Evolutionary conservation across 768 basidiomycete genomes (phyloP), one percentile per base, ranked within the genome.

Genomic region (Gloeophyllum trabeum): DNA sequence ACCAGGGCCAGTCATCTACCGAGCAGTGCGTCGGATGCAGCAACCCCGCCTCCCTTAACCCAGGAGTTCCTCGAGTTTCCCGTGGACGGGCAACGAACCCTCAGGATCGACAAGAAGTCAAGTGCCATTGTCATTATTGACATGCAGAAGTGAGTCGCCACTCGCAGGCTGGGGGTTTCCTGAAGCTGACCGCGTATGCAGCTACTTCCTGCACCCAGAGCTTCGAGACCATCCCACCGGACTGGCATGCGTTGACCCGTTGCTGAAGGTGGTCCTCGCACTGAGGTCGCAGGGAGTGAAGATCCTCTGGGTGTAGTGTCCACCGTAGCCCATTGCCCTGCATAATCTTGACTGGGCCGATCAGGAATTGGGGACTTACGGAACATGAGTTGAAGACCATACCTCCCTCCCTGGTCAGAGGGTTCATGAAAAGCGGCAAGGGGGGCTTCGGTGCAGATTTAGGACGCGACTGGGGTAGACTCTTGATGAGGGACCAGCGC

Each of bases 351-450:
- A 48, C 18, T 43, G 30, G 30, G n/a, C 20, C 37, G 21, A 36
- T 14, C 49, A 82, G 78, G 5, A 82, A 81, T 52, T 83, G 80
- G 80, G 80, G 80, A 21, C 62, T 82, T n/a, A 80, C 78, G 4
- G 69, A 74, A 5, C 67, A 71, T 46, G 80, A 81, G 47, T 62
- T 81, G 19, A 59, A 64, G 39, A 80, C 75, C 4, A 66, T 82
- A 25, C 76, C 79, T 3, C 78, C 80, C 14, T 61, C 77, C 6
- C 67, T 78, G 22, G 56, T 65, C n/a, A 72, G 76, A 23, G 66
- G 70, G 7, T 76, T 78, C 56, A 61, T 57, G 51, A 72, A 71
- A 56, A 58, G 61, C 45, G 67, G 65, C 10, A 53, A 61, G 4
- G 66, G 66, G 6, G 71, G 75, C 4, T n/a, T 34, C 40, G 7